Conservation (phyloP, 306 rosid species). For the Gleditsia sinensis region DNA sequence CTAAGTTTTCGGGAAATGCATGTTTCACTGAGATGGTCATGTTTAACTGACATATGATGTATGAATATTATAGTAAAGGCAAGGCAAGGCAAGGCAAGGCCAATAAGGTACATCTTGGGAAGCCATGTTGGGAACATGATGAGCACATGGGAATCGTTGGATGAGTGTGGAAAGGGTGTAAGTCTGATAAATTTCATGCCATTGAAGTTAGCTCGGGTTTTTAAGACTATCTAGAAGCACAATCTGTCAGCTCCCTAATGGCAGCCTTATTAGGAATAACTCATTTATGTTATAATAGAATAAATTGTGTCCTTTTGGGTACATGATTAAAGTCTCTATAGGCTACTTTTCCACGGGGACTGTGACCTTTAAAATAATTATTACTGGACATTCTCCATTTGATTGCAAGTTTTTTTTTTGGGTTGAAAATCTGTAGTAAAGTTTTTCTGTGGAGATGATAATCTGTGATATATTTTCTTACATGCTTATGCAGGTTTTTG, state of each 20-base stretch:
- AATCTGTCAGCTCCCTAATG: not conserved
- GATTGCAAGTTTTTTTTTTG: not conserved
- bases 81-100: not conserved
- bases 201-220: not conserved
- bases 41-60: not conserved
- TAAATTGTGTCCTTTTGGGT: not conserved
- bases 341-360: not conserved
- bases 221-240: not conserved
- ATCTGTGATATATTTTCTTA: not conserved
- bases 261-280: not conserved
- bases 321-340: not conserved
- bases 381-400: not conserved
- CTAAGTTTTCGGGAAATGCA: not conserved
- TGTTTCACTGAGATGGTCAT: not conserved
- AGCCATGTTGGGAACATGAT: constrained; percentile 3
- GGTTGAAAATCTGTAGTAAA: not conserved
- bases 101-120: not conserved
- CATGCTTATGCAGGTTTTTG: constrained; percentile 68
- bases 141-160: not conserved
- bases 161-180: not conserved
- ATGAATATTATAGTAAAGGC: not conserved
- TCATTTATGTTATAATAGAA: not conserved
- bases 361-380: not conserved
- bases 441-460: constrained; percentile 5
- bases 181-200: constrained; percentile 7